These are phyloP conservation scores for Areca catechu DNA, from an alignment of 176 grass and related monocot genomes.

Conservation along the genomic window DNA sequence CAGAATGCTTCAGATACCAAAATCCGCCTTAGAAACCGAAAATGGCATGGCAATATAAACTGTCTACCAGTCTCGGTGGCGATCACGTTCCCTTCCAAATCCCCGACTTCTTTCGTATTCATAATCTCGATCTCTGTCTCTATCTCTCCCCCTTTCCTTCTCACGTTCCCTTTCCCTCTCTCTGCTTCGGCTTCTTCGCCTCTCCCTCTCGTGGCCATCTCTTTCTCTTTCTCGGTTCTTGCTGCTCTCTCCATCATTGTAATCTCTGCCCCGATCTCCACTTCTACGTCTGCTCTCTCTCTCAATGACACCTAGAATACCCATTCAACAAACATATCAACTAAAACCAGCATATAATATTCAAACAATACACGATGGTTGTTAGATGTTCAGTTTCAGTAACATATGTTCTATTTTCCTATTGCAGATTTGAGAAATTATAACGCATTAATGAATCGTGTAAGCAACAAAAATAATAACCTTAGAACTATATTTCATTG, in stretches of 20 bases:
- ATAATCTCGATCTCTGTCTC: slow-evolving; percentile 26
- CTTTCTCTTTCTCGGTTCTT: slow-evolving; percentile 50
- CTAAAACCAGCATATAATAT: no score
- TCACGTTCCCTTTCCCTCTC: slow-evolving; percentile 42
- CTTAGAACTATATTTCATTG: no score
- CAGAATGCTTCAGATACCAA: no score
- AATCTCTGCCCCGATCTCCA: slow-evolving; percentile 34
- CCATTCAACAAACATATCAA: background rate
- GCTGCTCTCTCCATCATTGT: slow-evolving; percentile 33
- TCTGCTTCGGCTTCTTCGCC: slow-evolving; percentile 37
- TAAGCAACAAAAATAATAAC: no score
- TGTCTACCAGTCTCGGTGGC: slow-evolving; percentile 17
- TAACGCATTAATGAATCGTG: no score
- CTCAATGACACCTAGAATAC: slow-evolving; percentile 26
- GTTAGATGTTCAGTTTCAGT: no score
- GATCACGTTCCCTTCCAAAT: slow-evolving; percentile 26
- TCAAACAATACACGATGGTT: no score
- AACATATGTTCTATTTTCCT: background rate
- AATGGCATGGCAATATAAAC: no score
- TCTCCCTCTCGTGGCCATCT: slow-evolving; percentile 33
- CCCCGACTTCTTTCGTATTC: slow-evolving; percentile 35
- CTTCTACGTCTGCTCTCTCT: slow-evolving; percentile 36
- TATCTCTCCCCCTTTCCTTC: slow-evolving; percentile 50
- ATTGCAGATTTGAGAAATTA: background rate
- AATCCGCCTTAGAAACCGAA: no score